Base-by-base conservation (phyloP, 257 asterid genomes). In the Lantana camara region DNA sequence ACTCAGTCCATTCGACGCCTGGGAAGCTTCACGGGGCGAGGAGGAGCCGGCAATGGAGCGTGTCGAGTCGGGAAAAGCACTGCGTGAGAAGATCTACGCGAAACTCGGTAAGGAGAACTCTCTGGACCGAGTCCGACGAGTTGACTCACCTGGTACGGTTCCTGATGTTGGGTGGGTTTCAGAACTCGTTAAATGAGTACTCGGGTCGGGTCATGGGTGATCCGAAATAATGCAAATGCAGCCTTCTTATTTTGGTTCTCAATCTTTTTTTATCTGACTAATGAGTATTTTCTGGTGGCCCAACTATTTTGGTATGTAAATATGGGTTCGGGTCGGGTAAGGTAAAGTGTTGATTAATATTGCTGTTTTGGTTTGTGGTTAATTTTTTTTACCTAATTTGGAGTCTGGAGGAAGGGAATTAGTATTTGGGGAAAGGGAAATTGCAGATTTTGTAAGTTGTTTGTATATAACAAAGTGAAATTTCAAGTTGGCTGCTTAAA, bases 81-180 rank as follows among this genome's bases (percentile, higher is more conserved):
- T 82, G 54, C 78, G 88, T 17, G 81, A 75, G 7, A 76, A 38
- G 45, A 68, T 82, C 21, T 82, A 82, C 67, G 78, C 79, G 0
- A 82, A 82, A 53, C 79, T 82, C 56, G 71, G 80, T 4, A 34
- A 23, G 4, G 88, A 82, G 44, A 82, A 82, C 79, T 74, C 85
- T 17, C 27, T 81, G 67, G 70, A 70, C 30, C 68, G 84, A 60
- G 53, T 47, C 17, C 77, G 29, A 12, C 63, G 63, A 19, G 60
- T 9, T 5, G 66, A 52, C 21, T 23, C 59, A 57, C 48, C 27
- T 38, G 6, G 57, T 5, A 0, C 66, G 1, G 66, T 4, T 15
- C 80, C 80, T 0, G 73, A 70, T 66, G 34, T 75, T 6, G 95
- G 79, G 47, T 87, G 89, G 96, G 83, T 83, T 17, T 82, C 88